Base-by-base conservation (phyloP, 163 green algal genomes). In the Picocystis sp. region DNA sequence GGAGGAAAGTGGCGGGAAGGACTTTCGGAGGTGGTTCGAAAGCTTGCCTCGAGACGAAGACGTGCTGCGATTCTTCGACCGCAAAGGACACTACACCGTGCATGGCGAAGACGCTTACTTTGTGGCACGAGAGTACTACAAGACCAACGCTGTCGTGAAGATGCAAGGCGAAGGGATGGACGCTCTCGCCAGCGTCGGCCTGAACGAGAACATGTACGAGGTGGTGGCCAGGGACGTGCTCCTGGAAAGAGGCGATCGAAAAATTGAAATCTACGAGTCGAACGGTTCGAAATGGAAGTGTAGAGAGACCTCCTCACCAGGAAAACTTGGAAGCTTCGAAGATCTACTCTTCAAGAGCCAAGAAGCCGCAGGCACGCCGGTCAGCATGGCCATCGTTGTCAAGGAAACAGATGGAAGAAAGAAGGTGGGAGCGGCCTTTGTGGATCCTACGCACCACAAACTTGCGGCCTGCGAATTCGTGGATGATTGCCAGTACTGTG, bases 181-280 rank as follows among this genome's bases (percentile, higher is more conserved):
- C 14, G 58, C 65, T 1, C 59, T 84, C 33, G 35, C 77, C 45
- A 70, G 65, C 11, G 71, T 93, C 3, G 83, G 72, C 2, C 59
- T 96, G 15, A 90, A 83, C 67, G 71, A 70, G 6, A 75, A 52
- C 41, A 64, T 92, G 56, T 91, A 86, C 55, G 77, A 88, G 46
- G 70, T 46, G 8, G 70, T 86, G 10, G 67, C 93, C 17, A 64
- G 78, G 0, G 71, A 84, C 21, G 63, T 94, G 45, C 69, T 96
- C 19, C 48, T 94, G 8, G 80, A 89, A 19, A 53, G 71, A 1
- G 62, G 60, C 2, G 73, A 86, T 46, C 66, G 83, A 25, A 65
- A 44, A 11, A 80, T 94, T 43, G 76, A 94, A 70, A 44, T 94
- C 11, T 94, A 87, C 61, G 86, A 94, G 47, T 75, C 72, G 2